phyloP scores from a whole-genome alignment of 2,329 filamentous ascomycete genomes.

The Paecilomyces niveus region DNA sequence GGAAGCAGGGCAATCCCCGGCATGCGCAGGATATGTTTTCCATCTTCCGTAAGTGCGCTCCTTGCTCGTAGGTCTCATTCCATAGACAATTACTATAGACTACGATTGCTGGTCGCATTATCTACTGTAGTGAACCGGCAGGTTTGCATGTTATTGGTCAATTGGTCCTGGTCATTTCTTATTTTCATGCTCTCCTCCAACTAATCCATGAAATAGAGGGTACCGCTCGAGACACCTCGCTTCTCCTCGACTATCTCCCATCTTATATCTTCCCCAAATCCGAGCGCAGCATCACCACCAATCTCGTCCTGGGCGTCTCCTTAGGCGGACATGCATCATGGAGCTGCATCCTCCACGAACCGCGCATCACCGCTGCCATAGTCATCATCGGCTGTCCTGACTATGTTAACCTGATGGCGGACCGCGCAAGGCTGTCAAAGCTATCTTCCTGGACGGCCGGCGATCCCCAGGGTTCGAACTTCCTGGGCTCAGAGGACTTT shows the following conservation, averaged over 20 bases:
- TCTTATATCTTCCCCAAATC: slow-evolving; percentile 60
- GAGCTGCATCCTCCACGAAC: slow-evolving; percentile 73
- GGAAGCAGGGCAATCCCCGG: slow-evolving; percentile 67
- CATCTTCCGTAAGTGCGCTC: slow-evolving; percentile 53
- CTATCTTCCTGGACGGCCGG: slow-evolving; percentile 53
- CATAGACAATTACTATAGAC: neutral
- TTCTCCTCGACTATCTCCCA: slow-evolving; percentile 70
- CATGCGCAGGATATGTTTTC: slow-evolving; percentile 93
- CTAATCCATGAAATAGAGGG: slow-evolving; percentile 37
- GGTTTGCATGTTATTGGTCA: neutral
- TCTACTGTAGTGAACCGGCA: neutral
- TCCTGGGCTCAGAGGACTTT: slow-evolving; percentile 73
- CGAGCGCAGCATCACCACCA: slow-evolving; percentile 45
- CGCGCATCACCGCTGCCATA: slow-evolving; percentile 69
- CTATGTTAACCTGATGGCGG: slow-evolving; percentile 70
- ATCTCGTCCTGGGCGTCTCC: slow-evolving; percentile 75
- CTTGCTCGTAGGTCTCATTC: neutral
- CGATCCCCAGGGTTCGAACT: slow-evolving; percentile 51
- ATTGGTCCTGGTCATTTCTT: neutral
- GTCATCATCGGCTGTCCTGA: slow-evolving; percentile 86
- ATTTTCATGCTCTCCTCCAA: neutral
- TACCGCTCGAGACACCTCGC: slow-evolving; percentile 66
- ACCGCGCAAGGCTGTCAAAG: slow-evolving; percentile 68
- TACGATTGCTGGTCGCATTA: neutral
- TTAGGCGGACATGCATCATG: slow-evolving; percentile 84